A percentile compares a stretch with the other conserved stretches of the same genome.
Evolutionary conservation across 345 rosid genomes (phyloP).

Genomic region (Laguncularia racemosa): DNA sequence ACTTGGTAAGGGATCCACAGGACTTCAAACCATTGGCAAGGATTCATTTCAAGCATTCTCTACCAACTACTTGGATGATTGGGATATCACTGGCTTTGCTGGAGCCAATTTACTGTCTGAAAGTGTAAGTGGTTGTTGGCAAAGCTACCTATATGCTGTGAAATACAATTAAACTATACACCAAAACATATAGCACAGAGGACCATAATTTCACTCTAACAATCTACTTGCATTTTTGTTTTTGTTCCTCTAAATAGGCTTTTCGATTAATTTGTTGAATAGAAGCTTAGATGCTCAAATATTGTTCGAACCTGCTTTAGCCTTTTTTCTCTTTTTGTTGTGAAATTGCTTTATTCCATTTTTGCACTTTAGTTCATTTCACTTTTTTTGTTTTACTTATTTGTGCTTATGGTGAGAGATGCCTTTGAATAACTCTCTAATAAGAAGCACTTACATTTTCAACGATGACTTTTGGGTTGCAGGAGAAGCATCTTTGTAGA

Average conservation of each 20-base stretch:
- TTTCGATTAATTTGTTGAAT: background rate
- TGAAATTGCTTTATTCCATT: too few relatives aligned
- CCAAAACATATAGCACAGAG: too few relatives aligned
- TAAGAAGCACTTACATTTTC: too few relatives aligned
- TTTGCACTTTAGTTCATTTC: background rate
- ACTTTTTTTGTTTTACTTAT: background rate
- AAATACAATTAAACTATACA: too few relatives aligned
- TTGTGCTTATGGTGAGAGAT: too few relatives aligned
- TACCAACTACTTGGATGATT: conserved; percentile 35
- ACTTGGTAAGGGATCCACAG: conserved; percentile 21
- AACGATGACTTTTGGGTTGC: conserved; percentile 10
- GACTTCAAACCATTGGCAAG: conserved; percentile 33
- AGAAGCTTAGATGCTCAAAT: background rate
- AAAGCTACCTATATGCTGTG: too few relatives aligned
- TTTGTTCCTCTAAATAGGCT: background rate
- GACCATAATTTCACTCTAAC: too few relatives aligned
- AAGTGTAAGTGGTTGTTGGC: conserved; percentile 34
- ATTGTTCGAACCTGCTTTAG: background rate
- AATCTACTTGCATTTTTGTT: too few relatives aligned
- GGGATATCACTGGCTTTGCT: conserved; percentile 67
- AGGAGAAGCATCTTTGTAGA: conserved; percentile 70
- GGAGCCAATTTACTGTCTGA: conserved; percentile 76
- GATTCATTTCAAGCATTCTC: conserved; percentile 27
- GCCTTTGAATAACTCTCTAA: too few relatives aligned
- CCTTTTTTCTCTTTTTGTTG: too few relatives aligned